phyloP scores from a whole-genome alignment of 2,329 filamentous ascomycete genomes.

The Pseudogymnoascus sp. region DNA sequence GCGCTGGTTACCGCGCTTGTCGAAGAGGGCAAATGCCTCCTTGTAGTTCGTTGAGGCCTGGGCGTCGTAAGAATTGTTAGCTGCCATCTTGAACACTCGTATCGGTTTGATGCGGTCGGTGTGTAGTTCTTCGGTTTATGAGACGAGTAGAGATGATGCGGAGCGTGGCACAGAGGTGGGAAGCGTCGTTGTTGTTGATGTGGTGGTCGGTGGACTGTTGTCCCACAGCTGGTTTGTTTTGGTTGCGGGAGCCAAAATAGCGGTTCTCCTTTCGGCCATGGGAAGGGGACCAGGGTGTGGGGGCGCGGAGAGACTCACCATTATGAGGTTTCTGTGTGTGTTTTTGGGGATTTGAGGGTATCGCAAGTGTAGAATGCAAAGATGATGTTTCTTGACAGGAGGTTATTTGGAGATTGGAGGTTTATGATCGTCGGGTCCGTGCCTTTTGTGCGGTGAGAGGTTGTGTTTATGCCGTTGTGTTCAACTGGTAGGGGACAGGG shows the following conservation, averaged over 20 bases:
- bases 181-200: background rate
- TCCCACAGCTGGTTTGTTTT: background rate
- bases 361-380: background rate
- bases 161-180: background rate
- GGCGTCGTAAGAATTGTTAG: conserved; percentile 25
- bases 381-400: background rate
- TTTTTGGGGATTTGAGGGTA: background rate
- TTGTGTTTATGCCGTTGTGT: conserved; percentile 6
- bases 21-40: conserved; percentile 98
- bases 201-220: background rate
- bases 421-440: conserved; percentile 5
- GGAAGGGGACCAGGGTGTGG: background rate
- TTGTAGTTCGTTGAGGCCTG: conserved; percentile 96
- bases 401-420: conserved; percentile 3
- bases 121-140: background rate
- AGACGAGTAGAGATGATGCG: background rate
- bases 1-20: conserved; percentile 95
- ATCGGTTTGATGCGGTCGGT: background rate
- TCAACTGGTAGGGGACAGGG: background rate
- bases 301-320: background rate
- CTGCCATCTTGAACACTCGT: conserved; percentile 15
- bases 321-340: background rate
- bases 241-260: conserved; percentile 4
- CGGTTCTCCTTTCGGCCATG: background rate
- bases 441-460: conserved; percentile 6